A percentile compares a stretch with the other conserved stretches of the same genome.
phyloP scores from a whole-genome alignment of 495 filamentous ascomycete species.

The Peziza echinospora region DNA sequence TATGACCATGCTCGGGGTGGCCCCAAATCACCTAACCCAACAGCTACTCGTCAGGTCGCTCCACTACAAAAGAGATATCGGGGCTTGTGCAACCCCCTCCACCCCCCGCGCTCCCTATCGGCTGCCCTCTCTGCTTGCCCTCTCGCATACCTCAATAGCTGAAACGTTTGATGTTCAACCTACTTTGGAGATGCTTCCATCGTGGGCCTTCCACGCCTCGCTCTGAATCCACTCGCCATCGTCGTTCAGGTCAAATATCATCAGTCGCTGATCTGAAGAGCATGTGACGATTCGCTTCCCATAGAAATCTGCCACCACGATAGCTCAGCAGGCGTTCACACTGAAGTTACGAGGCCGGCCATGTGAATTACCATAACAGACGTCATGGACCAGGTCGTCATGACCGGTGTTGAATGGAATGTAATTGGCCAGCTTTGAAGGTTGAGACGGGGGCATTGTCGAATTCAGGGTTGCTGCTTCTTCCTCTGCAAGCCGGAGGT shows the following conservation, averaged over 20 bases:
- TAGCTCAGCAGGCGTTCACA: constrained; percentile 8
- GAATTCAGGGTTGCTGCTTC: no score
- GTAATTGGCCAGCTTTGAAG: background rate
- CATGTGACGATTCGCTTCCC: constrained; percentile 79
- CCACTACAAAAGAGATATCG: no score
- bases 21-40: constrained; percentile 17
- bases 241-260: constrained; percentile 65
- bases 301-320: constrained; percentile 55
- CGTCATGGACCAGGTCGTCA: constrained; percentile 45
- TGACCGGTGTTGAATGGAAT: constrained; percentile 27
- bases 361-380: constrained; percentile 29
- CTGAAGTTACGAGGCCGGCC: background rate
- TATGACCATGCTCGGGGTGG: constrained; percentile 19
- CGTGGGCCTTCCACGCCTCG: constrained; percentile 81
- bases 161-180: constrained; percentile 7
- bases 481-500: no score
- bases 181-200: constrained; percentile 77
- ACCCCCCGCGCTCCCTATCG: no score
- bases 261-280: constrained; percentile 79
- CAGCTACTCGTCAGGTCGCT: background rate
- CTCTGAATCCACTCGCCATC: constrained; percentile 56
- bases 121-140: no score
- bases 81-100: no score
- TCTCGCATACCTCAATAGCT: constrained; percentile 2
- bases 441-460: background rate